phyloP scores from a whole-genome alignment of 2,329 filamentous ascomycete species.

The Monilinia laxa region DNA sequence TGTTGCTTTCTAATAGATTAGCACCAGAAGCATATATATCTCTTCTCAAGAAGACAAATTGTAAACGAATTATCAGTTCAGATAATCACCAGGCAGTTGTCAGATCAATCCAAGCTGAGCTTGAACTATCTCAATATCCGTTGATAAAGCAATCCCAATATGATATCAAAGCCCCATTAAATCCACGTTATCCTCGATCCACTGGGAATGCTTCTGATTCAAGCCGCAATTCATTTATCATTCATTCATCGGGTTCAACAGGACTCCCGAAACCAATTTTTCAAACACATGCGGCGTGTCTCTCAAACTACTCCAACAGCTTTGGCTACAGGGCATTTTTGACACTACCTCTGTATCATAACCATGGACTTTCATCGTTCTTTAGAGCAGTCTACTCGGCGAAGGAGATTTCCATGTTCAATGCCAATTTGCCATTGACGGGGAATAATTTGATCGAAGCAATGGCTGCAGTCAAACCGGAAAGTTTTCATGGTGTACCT shows the following conservation, averaged over 20 bases:
- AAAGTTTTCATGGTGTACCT: conserved; percentile 61
- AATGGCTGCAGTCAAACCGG: conserved; percentile 46
- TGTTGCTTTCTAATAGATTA: conserved; percentile 56
- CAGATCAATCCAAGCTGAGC: conserved; percentile 23
- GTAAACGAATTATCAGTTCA: conserved; percentile 21
- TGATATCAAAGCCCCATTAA: conserved; percentile 23
- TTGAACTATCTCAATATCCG: conserved; percentile 33
- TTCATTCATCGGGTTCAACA: conserved; percentile 49
- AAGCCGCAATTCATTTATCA: conserved; percentile 34
- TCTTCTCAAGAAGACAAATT: conserved; percentile 46
- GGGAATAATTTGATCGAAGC: conserved; percentile 48
- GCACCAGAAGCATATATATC: conserved; percentile 51
- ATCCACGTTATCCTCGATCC: conserved; percentile 24
- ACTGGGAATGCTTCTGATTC: conserved; percentile 22
- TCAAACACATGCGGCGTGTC: conserved; percentile 45
- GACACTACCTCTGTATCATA: conserved; percentile 59
- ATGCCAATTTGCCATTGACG: conserved; percentile 55
- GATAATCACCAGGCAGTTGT: conserved; percentile 25
- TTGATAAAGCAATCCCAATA: conserved; percentile 27
- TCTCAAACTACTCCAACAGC: conserved; percentile 40
- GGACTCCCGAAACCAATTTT: conserved; percentile 61
- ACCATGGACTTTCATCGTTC: conserved; percentile 56
- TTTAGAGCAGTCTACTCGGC: conserved; percentile 53
- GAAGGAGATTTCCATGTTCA: conserved; percentile 54
- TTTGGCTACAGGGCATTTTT: conserved; percentile 45